These are phyloP conservation scores for Colletotrichum echinochloae DNA, from an alignment of 2,329 filamentous ascomycete genomes.

Conservation along the genomic window DNA sequence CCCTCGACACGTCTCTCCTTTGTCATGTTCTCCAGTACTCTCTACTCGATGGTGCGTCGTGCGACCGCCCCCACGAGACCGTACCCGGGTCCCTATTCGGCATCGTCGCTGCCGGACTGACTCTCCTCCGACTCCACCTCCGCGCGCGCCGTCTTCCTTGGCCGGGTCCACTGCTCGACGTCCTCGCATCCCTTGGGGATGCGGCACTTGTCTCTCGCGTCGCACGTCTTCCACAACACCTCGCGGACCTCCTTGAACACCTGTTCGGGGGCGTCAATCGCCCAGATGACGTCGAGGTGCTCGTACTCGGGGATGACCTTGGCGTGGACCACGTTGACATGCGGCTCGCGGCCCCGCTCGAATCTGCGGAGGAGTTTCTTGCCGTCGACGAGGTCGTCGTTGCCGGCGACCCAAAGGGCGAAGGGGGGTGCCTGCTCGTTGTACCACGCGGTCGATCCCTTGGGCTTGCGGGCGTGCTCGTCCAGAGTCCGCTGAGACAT, in stretches of 20 bases:
- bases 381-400: slow-evolving; percentile 88
- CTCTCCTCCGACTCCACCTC: slow-evolving; percentile 22
- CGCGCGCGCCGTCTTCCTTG: slow-evolving; percentile 5
- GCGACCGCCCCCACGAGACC: background rate
- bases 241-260: slow-evolving; percentile 85
- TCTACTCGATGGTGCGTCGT: background rate
- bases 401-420: slow-evolving; percentile 88
- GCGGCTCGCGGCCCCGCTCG: slow-evolving; percentile 80
- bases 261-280: slow-evolving; percentile 86
- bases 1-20: background rate
- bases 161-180: slow-evolving; percentile 55
- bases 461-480: slow-evolving; percentile 53
- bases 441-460: slow-evolving; percentile 80
- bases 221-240: slow-evolving; percentile 84
- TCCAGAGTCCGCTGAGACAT: slow-evolving; percentile 43
- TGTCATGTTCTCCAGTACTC: background rate
- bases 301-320: slow-evolving; percentile 90
- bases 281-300: slow-evolving; percentile 95
- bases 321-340: slow-evolving; percentile 82
- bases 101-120: slow-evolving; percentile 37
- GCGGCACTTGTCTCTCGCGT: slow-evolving; percentile 67
- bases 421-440: slow-evolving; percentile 82
- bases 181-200: slow-evolving; percentile 74
- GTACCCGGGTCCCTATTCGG: slow-evolving; percentile 13
- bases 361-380: slow-evolving; percentile 79